These are phyloP conservation scores for Salix dunnii DNA, from an alignment of 345 rosid genomes.

Conservation along the genomic window DNA sequence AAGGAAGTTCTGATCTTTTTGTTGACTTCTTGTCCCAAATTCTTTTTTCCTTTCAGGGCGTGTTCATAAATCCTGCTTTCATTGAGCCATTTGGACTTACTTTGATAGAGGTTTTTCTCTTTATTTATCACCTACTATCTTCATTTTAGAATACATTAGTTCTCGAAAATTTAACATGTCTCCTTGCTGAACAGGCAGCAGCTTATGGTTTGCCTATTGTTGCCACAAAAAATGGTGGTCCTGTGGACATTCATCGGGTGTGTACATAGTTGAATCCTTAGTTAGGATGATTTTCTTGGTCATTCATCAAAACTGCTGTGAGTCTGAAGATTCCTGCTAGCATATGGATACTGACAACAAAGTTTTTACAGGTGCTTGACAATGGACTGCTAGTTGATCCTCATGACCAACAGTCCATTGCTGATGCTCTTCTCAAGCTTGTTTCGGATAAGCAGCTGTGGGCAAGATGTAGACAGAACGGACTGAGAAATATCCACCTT, in stretches of 20 bases:
- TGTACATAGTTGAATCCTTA: constrained; percentile 9
- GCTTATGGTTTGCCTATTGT: constrained; percentile 94
- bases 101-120: constrained; percentile 69
- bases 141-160: background rate
- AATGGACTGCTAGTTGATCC: constrained; percentile 29
- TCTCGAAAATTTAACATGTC: background rate
- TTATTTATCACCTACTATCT: background rate
- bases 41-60: constrained; percentile 53
- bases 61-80: constrained; percentile 95
- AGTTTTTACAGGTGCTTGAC: constrained; percentile 24
- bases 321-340: constrained; percentile 3
- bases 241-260: constrained; percentile 91
- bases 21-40: no score
- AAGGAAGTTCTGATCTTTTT: no score
- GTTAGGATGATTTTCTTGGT: constrained; percentile 3
- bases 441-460: constrained; percentile 28
- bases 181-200: constrained; percentile 68
- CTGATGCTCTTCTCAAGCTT: constrained; percentile 27
- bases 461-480: constrained; percentile 26
- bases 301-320: constrained; percentile 1
- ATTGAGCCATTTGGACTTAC: constrained; percentile 98
- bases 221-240: constrained; percentile 97
- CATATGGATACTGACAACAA: background rate
- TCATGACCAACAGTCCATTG: constrained; percentile 24
- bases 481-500: constrained; percentile 25